Conservation (phyloP, 169 alveolate genomes). For the Blepharisma undulans region DNA sequence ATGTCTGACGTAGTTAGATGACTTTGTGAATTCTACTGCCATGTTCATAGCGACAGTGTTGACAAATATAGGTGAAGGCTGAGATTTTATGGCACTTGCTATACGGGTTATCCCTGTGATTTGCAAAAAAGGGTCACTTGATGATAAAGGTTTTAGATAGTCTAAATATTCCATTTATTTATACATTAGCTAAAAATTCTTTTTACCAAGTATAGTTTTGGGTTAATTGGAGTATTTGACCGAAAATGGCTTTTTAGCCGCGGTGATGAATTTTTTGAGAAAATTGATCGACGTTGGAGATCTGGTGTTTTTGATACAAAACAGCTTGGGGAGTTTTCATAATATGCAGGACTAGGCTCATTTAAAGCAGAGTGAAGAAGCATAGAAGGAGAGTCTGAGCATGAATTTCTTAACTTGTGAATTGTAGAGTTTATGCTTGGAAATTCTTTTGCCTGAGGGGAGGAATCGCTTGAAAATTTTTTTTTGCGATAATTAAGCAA, state of each 20-base stretch:
- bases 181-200: neutral
- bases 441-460: neutral
- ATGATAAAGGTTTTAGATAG: conserved; percentile 12
- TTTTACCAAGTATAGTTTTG: neutral
- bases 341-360: neutral
- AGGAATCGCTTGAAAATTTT: neutral
- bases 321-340: neutral
- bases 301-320: neutral
- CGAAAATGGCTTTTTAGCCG: neutral
- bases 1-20: neutral
- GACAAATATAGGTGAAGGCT: conserved; percentile 27
- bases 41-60: conserved; percentile 31
- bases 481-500: neutral
- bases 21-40: conserved; percentile 35
- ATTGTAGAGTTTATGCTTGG: neutral
- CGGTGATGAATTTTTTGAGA: neutral
- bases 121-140: conserved; percentile 16
- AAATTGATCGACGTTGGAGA: neutral
- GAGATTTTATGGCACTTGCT: neutral
- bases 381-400: neutral
- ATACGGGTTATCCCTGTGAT: conserved; percentile 14
- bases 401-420: neutral
- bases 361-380: neutral
- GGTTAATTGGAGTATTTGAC: neutral
- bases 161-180: conserved; percentile 33